A percentile compares a stretch with the other conserved stretches of the same genome.
phyloP scores from a whole-genome alignment of 805 yeast genomes.

The Candida cerambycidarum region DNA sequence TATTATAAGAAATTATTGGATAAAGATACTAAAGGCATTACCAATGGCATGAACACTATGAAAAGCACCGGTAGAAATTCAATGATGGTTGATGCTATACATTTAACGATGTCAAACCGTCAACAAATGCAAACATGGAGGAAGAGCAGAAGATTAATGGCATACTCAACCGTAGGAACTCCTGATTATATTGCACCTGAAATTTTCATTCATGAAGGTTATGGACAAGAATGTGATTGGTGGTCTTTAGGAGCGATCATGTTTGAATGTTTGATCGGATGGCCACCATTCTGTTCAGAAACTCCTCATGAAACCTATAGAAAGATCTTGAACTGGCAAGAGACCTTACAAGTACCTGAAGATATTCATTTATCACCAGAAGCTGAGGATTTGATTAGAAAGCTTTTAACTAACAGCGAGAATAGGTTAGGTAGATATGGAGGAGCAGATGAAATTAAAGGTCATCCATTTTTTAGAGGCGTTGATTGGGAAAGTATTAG shows the following conservation, averaged over 20 bases:
- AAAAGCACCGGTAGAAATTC: conserved; percentile 58
- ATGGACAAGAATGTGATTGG: conserved; percentile 98
- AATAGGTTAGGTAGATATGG: conserved; percentile 80
- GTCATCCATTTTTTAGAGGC: conserved; percentile 92
- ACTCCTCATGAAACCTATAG: conserved; percentile 93
- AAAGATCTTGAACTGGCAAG: conserved; percentile 89
- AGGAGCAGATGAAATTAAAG: conserved; percentile 90
- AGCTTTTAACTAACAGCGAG: conserved; percentile 75
- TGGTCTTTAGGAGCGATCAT: conserved; percentile 96
- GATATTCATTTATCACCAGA: conserved; percentile 88
- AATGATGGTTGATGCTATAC: conserved; percentile 90
- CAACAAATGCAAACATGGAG: conserved; percentile 97
- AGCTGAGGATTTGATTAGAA: conserved; percentile 79
- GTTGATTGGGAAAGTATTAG: conserved; percentile 92
- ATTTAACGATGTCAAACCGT: conserved; percentile 89
- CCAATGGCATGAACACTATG: conserved; percentile 18
- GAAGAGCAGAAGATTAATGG: conserved; percentile 87
- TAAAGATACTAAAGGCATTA: conserved; percentile 36
- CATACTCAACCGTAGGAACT: conserved; percentile 94
- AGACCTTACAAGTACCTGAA: conserved; percentile 83
- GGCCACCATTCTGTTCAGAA: conserved; percentile 97
- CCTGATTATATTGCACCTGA: conserved; percentile 97
- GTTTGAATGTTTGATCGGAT: conserved; percentile 94
- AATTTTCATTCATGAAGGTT: conserved; percentile 88
- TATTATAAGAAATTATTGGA: conserved; percentile 82